These are phyloP conservation scores for Arabidopsis arenosa DNA, from an alignment of 345 rosid species.

Conservation along the genomic window DNA sequence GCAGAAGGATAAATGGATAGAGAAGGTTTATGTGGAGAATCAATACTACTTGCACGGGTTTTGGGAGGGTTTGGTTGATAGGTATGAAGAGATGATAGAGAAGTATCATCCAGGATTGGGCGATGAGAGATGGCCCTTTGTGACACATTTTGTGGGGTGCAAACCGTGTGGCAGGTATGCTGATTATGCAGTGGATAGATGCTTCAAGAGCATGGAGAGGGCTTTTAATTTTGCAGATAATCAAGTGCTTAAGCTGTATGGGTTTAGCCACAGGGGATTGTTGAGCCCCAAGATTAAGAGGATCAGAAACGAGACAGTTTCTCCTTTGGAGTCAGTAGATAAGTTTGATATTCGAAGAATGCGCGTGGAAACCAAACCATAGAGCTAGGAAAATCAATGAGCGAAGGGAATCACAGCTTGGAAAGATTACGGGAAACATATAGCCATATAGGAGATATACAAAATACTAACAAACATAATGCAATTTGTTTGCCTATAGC, in stretches of 20 bases:
- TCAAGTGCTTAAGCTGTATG: slow-evolving; percentile 88
- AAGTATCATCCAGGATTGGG: slow-evolving; percentile 95
- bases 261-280: slow-evolving; percentile 85
- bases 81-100: slow-evolving; percentile 91
- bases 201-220: slow-evolving; percentile 92
- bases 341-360: slow-evolving; percentile 73
- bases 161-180: slow-evolving; percentile 94
- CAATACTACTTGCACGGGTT: slow-evolving; percentile 90
- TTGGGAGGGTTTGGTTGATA: slow-evolving; percentile 90
- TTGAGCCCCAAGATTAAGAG: slow-evolving; percentile 89
- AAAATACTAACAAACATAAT: neutral
- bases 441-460: slow-evolving; percentile 8
- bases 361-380: slow-evolving; percentile 44
- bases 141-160: slow-evolving; percentile 95
- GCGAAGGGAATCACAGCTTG: slow-evolving; percentile 11
- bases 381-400: slow-evolving; percentile 41
- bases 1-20: slow-evolving; percentile 83
- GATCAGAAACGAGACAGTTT: slow-evolving; percentile 72
- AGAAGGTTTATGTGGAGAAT: slow-evolving; percentile 84
- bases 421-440: neutral
- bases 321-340: slow-evolving; percentile 75
- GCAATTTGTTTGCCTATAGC: neutral
- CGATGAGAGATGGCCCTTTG: slow-evolving; percentile 99
- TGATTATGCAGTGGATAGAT: slow-evolving; percentile 86
- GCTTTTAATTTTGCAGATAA: slow-evolving; percentile 95